Base-by-base conservation (phyloP, 169 alveolate species). In the Eimeria sp. region DNA sequence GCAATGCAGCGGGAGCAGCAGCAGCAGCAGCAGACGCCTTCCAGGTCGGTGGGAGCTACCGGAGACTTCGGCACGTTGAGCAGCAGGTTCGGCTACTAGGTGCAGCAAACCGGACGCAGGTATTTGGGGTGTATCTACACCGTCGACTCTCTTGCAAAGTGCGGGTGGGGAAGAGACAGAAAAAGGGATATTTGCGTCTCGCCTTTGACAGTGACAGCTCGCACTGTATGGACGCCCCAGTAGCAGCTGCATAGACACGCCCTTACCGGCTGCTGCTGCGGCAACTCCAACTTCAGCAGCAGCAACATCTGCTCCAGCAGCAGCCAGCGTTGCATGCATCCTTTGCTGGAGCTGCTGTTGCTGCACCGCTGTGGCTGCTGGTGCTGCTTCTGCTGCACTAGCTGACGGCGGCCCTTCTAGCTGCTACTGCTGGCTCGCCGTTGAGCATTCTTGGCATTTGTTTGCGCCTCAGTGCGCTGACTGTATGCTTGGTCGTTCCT, bases 1-100 rank as follows among this genome's bases (percentile, higher is more conserved):
- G 96, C 94, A 62, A 80, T 93, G 96, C 93, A 85, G 93, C 77
- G 78, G 82, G 62, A 85, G 80, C 80, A 85, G 80, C 49, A 83
- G 76, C 77, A 83, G 46, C 62, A 49, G 68, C 89, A 82, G 90
- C 90, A 83, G 74, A 62, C 62, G 66, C 93, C 93, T 25, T 37
- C 82, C 4, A 33, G 93, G 64, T 71, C 93, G 1, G 93, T 85
- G 16, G 93, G 93, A 11, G 80, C 82, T 62, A 80, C 93, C 25
- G 93, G 52, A 1, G 93, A 85, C 46, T 52, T 18, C 71, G 82
- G 66, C n/a, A 85, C 49, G 30, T 27, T 85, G 66, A 33, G 93
- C 82, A 85, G 82, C 93, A 85, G 93, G 30, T 85, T 85, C 72
- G 93, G 93, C 56, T 85, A 85, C 52, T 85, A 52, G 62, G 27